These are phyloP conservation scores for Pythium guiyangense DNA, from an alignment of 352 stramenopile species.

Conservation along the genomic window DNA sequence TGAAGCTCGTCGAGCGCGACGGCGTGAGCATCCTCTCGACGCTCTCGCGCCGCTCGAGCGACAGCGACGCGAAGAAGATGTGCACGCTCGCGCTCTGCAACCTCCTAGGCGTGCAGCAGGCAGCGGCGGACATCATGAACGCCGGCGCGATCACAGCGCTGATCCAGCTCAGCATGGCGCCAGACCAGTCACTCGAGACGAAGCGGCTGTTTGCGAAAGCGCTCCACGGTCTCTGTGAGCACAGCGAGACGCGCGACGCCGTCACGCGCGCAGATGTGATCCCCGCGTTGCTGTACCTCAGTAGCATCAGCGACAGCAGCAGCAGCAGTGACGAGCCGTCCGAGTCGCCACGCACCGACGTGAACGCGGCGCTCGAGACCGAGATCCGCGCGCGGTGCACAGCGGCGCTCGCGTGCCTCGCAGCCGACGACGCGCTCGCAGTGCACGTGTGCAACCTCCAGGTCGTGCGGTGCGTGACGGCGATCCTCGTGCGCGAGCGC, in stretches of 20 bases:
- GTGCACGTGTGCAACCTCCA: conserved; percentile 33
- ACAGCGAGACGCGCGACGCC: conserved; percentile 33
- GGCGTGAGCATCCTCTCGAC: conserved; percentile 48
- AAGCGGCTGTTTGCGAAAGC: conserved; percentile 61
- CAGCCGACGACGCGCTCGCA: conserved; percentile 32
- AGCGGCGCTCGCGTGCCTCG: conserved; percentile 56
- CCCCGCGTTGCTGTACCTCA: conserved; percentile 50
- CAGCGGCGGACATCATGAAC: conserved; percentile 59
- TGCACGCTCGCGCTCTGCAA: conserved; percentile 77
- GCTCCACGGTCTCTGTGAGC: conserved; percentile 61
- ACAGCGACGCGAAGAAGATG: conserved; percentile 61
- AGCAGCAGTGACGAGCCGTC: no score
- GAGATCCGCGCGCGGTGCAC: conserved; percentile 62
- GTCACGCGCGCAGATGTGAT: conserved; percentile 53
- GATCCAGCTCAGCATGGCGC: conserved; percentile 54
- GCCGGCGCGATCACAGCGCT: conserved; percentile 61
- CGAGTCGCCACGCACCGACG: no score
- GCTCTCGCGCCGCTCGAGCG: conserved; percentile 29
- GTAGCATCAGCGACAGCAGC: conserved; percentile 15
- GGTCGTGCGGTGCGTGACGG: conserved; percentile 54
- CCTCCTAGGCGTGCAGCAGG: conserved; percentile 68
- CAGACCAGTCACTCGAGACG: conserved; percentile 38
- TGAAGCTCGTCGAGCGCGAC: conserved; percentile 68
- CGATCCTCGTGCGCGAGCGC: conserved; percentile 44
- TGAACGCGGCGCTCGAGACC: conserved; percentile 16